Conservation (phyloP, 345 rosid genomes). For the Acer campestre region DNA sequence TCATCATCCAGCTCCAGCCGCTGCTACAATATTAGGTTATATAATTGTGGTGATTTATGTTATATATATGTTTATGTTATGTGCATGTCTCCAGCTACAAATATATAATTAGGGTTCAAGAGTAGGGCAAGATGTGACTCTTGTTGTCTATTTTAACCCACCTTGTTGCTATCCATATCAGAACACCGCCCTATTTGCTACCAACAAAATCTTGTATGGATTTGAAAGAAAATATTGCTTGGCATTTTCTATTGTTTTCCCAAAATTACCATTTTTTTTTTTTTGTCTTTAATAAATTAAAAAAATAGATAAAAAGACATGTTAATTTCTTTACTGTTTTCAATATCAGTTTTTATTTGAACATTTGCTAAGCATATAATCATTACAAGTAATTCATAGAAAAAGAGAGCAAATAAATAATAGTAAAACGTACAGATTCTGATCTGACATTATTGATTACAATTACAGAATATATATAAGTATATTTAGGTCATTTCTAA, state of each 20-base stretch:
- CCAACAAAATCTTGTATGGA: slow-evolving; percentile 3
- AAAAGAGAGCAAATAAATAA: background rate
- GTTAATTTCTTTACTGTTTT: background rate
- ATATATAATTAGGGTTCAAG: background rate
- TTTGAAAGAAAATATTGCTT: slow-evolving; percentile 6
- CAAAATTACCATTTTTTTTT: background rate
- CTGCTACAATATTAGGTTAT: background rate
- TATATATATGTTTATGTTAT: background rate
- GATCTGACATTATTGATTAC: too few species aligned
- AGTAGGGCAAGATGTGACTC: slow-evolving; percentile 19
- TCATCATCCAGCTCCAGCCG: background rate
- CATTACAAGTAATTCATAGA: background rate
- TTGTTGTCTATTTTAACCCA: slow-evolving; percentile 7
- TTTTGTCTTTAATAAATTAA: too few species aligned
- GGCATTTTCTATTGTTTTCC: background rate
- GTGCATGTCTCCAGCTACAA: background rate
- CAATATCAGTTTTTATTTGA: background rate
- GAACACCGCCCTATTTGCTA: slow-evolving; percentile 6
- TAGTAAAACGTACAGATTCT: too few species aligned
- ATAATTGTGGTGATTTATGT: background rate
- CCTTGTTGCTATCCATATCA: slow-evolving; percentile 14
- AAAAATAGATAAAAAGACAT: background rate
- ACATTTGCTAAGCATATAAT: background rate
- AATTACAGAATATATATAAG: too few species aligned
- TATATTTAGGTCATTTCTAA: background rate